Base-by-base conservation (phyloP, 306 rosid genomes). In the Cyclanthera cordifolia region DNA sequence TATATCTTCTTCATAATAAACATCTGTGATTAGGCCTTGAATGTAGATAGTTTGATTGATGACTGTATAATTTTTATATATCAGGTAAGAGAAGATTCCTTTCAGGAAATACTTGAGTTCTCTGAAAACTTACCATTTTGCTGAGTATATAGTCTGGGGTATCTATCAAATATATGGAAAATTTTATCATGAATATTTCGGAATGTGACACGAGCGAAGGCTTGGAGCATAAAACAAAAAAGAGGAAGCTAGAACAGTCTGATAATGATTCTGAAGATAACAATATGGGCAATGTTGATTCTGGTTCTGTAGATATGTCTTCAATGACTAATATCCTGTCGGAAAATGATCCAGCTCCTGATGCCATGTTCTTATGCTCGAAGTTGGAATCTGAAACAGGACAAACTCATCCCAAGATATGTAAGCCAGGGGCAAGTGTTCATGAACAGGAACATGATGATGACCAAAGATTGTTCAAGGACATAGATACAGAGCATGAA, bases 371-470 rank as follows among this genome's bases (percentile, higher is more conserved):
- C 53, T 61, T 73, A 6, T 27, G 43, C 66, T 24, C 73, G 27
- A 53, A 69, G 63, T 53, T 48, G 46, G 82, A 79, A 75, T 58
- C 52, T 30, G 77, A 69, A 63, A 55, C 53, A 69, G 49, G 72
- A 68, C 77, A 80, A 61, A n/a, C 51, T 56, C 63, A 47, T 64
- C 69, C 43, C 12, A 78, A 51, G 15, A 69, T 52, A 2, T 57
- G 63, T 68, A 9, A 72, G 75, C 17, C 56, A 50, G 43, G 21
- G 23, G 76, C 51, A 39, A 72, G 69, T 52, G 56, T 64, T 76
- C 79, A 53, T 21, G 70, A 69, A 51, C 45, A 63, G 71, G 30
- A 11, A 37, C 70, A 32, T 51, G 34, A 45, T 8, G 16, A 19
- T 32, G 73, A 8, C 23, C 59, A 67, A 34, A 34, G 7, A 34